Evolutionary conservation across 306 rosid genomes (phyloP), one percentile per base, ranked within the genome.

Genomic region (Lithocarpus polystachyus): DNA sequence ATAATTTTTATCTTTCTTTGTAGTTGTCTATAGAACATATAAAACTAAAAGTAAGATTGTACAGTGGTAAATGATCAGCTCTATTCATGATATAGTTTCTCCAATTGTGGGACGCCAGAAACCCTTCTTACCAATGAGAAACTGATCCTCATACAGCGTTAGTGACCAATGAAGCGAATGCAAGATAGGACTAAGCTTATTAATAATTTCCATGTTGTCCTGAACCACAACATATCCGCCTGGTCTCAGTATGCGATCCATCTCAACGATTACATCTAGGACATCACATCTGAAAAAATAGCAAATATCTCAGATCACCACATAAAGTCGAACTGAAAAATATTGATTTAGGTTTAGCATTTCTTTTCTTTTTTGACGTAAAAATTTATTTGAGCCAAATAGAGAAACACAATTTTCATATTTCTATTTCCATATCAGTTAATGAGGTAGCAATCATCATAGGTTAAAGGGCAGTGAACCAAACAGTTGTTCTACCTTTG

Each of bases 241-340:
- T 5, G 99, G 99, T 85, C 99, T 89, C 88, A 95, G 18, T 45
- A 95, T 74, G 48, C 98, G 95, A 78, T 95, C 99, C 62, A 95
- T 82, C 93, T 93, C 98, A 77, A 19, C 91, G 31, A 87, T 86
- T 26, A 87, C 91, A 69, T 82, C 94, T 9, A 84, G 35, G 18
- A 89, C 77, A 65, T 89, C 92, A 26, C 99, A 95, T 77, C 99
- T 95, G 86, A 22, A 57, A 88, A 77, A 83, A 78, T 28, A 17
- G 79, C 6, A 31, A 24, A 68, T 64, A 10, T 51, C 52, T 73
- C 52, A 74, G 70, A 43, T 35, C 57, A 55, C 6, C 56, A 56
- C 7, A n/a, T 62, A 28, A 17, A 17, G 43, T 13, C 70, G 6
- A 29, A 29, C 7, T 17, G 11, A 1, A 2, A 64, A 1, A 28